Evolutionary conservation across 352 stramenopile genomes (phyloP).

Genomic region (Globisporangium acanthophoron): DNA sequence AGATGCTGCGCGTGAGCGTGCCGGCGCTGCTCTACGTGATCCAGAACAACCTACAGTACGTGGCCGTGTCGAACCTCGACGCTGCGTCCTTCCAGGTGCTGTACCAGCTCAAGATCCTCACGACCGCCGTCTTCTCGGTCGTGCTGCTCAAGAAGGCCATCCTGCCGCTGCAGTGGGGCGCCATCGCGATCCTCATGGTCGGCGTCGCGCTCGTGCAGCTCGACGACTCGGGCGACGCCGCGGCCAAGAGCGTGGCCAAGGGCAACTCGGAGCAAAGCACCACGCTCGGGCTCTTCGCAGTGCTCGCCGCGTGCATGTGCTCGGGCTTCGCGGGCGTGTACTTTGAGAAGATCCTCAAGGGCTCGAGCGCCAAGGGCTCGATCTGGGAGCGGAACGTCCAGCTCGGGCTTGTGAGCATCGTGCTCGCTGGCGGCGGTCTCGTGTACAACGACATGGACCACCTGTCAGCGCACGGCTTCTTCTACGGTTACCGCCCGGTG

Average conservation of each 20-base stretch:
- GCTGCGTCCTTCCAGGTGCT: conserved; percentile 77
- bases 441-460: conserved; percentile 59
- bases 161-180: conserved; percentile 68
- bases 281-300: conserved; percentile 58
- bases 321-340: conserved; percentile 84
- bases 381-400: conserved; percentile 84
- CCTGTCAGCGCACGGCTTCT: conserved; percentile 54
- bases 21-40: conserved; percentile 76
- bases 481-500: conserved; percentile 77
- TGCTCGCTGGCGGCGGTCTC: conserved; percentile 51
- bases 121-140: conserved; percentile 84
- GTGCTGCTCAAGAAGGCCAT: conserved; percentile 64
- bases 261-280: conserved; percentile 45
- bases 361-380: conserved; percentile 41
- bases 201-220: conserved; percentile 76
- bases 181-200: conserved; percentile 77
- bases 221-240: conserved; percentile 26
- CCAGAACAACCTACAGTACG: conserved; percentile 84
- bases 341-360: conserved; percentile 87
- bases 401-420: conserved; percentile 70
- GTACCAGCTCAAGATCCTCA: conserved; percentile 88
- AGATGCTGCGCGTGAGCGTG: conserved; percentile 72
- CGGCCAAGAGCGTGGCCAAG: conserved; percentile 8
- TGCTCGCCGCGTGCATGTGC: conserved; percentile 67
- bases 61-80: conserved; percentile 77